Evolutionary conservation across 2,329 filamentous ascomycete species (phyloP).

Genomic region (Microcera coccophila): DNA sequence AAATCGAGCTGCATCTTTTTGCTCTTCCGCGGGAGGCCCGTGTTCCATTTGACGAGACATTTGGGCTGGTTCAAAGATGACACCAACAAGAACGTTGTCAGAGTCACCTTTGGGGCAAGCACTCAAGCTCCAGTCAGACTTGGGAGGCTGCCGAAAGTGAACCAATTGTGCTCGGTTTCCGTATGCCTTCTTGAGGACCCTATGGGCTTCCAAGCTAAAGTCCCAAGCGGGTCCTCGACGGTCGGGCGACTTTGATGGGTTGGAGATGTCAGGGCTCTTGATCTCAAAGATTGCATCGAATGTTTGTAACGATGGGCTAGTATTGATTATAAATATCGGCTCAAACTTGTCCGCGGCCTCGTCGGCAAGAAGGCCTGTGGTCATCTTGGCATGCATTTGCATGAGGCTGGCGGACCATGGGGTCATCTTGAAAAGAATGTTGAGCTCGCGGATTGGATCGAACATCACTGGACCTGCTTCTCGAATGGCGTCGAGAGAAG

Average conservation of each 20-base stretch:
- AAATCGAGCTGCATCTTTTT: constrained; percentile 75
- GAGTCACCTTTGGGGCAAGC: constrained; percentile 15
- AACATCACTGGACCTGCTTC: constrained; percentile 66
- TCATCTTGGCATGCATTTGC: constrained; percentile 68
- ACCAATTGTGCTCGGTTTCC: constrained; percentile 70
- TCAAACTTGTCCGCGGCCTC: constrained; percentile 76
- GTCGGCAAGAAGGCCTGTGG: constrained; percentile 71
- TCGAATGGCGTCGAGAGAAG: constrained; percentile 34
- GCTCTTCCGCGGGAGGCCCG: constrained; percentile 81
- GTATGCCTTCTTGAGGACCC: constrained; percentile 65
- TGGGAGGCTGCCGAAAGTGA: constrained; percentile 46
- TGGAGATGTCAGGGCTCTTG: constrained; percentile 27
- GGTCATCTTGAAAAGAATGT: constrained; percentile 87
- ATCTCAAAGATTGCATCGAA: constrained; percentile 49
- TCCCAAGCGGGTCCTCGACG: constrained; percentile 42
- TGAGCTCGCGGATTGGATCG: constrained; percentile 70
- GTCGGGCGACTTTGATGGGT: constrained; percentile 33
- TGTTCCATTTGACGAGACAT: constrained; percentile 77
- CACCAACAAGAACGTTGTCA: constrained; percentile 55
- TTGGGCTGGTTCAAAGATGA: constrained; percentile 70
- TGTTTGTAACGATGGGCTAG: constrained; percentile 50
- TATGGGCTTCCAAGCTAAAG: constrained; percentile 57
- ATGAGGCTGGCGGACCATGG: constrained; percentile 75
- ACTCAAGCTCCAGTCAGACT: constrained; percentile 30
- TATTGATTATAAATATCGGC: constrained; percentile 70